Percentiles rank a stretch among this genome's conserved stretches.
These are phyloP conservation scores for Phytophthora rubi DNA, from an alignment of 352 stramenopile genomes.

Conservation along the genomic window DNA sequence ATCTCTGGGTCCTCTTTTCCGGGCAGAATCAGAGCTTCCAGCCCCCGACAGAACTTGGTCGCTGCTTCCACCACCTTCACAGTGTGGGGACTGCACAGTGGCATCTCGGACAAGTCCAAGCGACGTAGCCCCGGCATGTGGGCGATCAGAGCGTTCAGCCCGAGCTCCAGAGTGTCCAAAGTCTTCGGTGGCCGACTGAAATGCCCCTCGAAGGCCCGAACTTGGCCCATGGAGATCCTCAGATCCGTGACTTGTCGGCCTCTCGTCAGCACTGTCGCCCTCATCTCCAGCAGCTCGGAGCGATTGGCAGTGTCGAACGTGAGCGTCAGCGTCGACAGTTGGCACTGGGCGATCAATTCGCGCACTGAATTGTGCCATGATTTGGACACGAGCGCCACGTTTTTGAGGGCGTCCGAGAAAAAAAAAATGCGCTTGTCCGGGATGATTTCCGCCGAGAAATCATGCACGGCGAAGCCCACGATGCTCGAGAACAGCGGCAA, in stretches of 20 bases:
- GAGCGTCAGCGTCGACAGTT: constrained; percentile 28
- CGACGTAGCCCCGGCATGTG: constrained; percentile 21
- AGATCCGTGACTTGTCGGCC: constrained; percentile 32
- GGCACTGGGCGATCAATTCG: constrained; percentile 24
- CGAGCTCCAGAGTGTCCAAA: constrained; percentile 33
- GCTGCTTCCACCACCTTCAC: constrained; percentile 25
- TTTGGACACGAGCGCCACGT: constrained; percentile 34
- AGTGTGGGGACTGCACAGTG: constrained; percentile 21
- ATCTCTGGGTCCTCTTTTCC: constrained; percentile 19
- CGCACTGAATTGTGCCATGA: constrained; percentile 26
- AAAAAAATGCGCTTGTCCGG: constrained; percentile 1
- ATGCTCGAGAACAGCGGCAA: constrained; percentile 8
- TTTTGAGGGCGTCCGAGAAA: constrained; percentile 2
- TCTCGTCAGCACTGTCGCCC: constrained; percentile 9
- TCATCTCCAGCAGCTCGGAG: constrained; percentile 24
- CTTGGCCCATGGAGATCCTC: constrained; percentile 32
- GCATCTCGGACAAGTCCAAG: constrained; percentile 39
- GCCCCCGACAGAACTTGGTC: constrained; percentile 24
- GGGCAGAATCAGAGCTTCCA: constrained; percentile 35
- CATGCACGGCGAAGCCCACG: constrained; percentile 13
- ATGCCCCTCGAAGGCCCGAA: constrained; percentile 20
- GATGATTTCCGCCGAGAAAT: constrained; percentile 10
- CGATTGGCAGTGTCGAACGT: constrained; percentile 31
- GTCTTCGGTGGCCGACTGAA: constrained; percentile 28
- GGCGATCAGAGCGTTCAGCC: constrained; percentile 26